Base-by-base conservation (phyloP, 768 basidiomycete genomes). In the Tephrocybe sp. region DNA sequence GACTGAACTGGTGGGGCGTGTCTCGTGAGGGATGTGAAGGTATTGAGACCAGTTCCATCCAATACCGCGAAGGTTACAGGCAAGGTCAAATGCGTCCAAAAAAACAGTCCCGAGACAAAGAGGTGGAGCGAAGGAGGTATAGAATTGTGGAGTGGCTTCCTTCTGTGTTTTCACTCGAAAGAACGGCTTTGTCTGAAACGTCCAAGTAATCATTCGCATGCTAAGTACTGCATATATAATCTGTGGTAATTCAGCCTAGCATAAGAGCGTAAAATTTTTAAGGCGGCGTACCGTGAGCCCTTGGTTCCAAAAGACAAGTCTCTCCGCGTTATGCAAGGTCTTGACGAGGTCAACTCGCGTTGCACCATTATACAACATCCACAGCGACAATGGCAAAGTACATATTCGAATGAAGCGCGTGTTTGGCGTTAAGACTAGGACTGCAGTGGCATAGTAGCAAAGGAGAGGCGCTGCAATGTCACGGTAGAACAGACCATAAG, bases 21-120 rank as follows among this genome's bases (percentile, higher is more conserved):
- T 73, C 55, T 79, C 76, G 4, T 50, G 63, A 4, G 78, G 72
- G 21, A 78, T 45, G 48, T 70, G 67, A 20, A 77, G 63, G 44
- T 71, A 70, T 24, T 64, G 56, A 1, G 83, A 80, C 78, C 82
- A 85, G 37, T 77, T 67, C 85, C 85, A 87, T 12, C 81, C 83
- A 40, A 71, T 60, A 6, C 85, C 86, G 15, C 86, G 81, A 12
- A 80, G 57, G 53, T 76, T 83, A 57, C 66, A 68, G 21, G 54
- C 55, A 17, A 88, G 71, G 48, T 86, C 83, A 12, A 75, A 55
- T 1, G 77, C 75, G 49, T 87, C 76, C 37, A 63, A 52, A 4
- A 61, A 46, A 3, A 68, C 52, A 45, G 62, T 45, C 26, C 43
- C 45, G 21, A 24, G 17, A 41, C n/a, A 28, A 47, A 51, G 24